Base-by-base conservation (phyloP, 805 yeast genomes). In the Huiozyma sinensis region DNA sequence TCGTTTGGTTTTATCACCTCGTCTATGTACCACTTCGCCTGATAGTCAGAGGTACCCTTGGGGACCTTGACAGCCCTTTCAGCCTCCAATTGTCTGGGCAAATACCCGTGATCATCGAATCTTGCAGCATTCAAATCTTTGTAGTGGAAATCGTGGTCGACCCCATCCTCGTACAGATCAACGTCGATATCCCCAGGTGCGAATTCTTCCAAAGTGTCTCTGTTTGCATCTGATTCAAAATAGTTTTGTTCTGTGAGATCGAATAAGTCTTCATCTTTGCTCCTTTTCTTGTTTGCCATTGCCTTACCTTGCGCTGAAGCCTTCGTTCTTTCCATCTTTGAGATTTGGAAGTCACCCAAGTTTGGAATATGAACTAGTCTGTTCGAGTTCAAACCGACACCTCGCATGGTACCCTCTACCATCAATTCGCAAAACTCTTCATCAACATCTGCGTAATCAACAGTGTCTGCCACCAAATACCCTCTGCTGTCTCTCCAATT, bases 401-500 rank as follows among this genome's bases (percentile, higher is more conserved):
- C 98, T 61, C 99, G 76, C 5, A 85, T 87, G 5, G 78, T 74
- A 41, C 98, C 99, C 58, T 80, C 82, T 6, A 92, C 73, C 6
- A 75, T 75, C 34, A 88, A 58, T 29, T 67, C 56, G 6, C 68
- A 70, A 37, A 54, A 50, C 44, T 51, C 55, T 34, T 44, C 50
- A 24, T 48, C 45, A 27, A 42, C 38, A 44, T 62, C 67, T 28
- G 54, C 44, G 38, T 60, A 53, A 47, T 58, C 63, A 0, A 83
- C 70, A 4, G 64, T 56, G 51, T 88, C 94, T 1, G 94, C 89
- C 7, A 92, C 72, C 43, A 92, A 43, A 66, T 88, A 92, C 6
- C 95, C 90, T 58, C 98, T 72, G n/a, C 79, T 66, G 54, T 90
- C 97, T 66, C 97, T 80, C 97, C 98, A 92, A 27, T 76, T 76